These are phyloP conservation scores for Lojkania enalia DNA, from an alignment of 2,329 filamentous ascomycete species.

Conservation along the genomic window DNA sequence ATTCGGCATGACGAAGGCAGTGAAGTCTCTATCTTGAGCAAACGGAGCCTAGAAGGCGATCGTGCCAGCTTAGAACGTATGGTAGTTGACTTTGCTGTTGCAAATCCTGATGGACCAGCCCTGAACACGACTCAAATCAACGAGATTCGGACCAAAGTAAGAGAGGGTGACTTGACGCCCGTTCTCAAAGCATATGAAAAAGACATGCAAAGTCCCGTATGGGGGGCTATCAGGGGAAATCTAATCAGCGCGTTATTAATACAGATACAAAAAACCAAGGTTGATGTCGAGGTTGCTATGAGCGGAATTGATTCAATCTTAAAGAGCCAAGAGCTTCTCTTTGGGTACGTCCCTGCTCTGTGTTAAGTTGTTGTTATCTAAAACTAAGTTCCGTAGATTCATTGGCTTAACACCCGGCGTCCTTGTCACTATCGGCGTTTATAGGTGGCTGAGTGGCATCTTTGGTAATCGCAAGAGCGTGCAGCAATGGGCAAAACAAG, in stretches of 20 bases:
- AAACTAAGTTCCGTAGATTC: slow-evolving; percentile 59
- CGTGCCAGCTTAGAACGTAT: slow-evolving; percentile 92
- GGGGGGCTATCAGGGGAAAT: slow-evolving; percentile 82
- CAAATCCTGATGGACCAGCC: slow-evolving; percentile 69
- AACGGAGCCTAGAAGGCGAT: slow-evolving; percentile 86
- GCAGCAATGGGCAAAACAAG: slow-evolving; percentile 65
- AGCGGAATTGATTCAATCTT: slow-evolving; percentile 92
- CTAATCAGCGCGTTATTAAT: slow-evolving; percentile 89
- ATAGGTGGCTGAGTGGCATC: slow-evolving; percentile 70
- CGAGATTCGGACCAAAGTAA: slow-evolving; percentile 76
- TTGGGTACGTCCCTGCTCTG: slow-evolving; percentile 64
- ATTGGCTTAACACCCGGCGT: slow-evolving; percentile 91
- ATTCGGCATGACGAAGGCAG: slow-evolving; percentile 91
- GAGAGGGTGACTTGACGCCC: slow-evolving; percentile 89
- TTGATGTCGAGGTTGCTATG: slow-evolving; percentile 94
- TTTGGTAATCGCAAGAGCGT: slow-evolving; percentile 73
- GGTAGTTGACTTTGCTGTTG: slow-evolving; percentile 93
- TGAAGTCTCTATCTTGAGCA: slow-evolving; percentile 96
- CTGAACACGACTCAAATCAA: slow-evolving; percentile 71
- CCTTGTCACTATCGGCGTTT: slow-evolving; percentile 76
- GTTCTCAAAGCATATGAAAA: slow-evolving; percentile 90
- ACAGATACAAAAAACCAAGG: slow-evolving; percentile 98
- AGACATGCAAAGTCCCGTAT: slow-evolving; percentile 79
- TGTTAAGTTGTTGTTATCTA: too few relatives aligned
- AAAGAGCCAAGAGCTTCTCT: slow-evolving; percentile 95